Base-by-base conservation (phyloP, 2,329 filamentous ascomycete species). In the Seiridium cupressi region DNA sequence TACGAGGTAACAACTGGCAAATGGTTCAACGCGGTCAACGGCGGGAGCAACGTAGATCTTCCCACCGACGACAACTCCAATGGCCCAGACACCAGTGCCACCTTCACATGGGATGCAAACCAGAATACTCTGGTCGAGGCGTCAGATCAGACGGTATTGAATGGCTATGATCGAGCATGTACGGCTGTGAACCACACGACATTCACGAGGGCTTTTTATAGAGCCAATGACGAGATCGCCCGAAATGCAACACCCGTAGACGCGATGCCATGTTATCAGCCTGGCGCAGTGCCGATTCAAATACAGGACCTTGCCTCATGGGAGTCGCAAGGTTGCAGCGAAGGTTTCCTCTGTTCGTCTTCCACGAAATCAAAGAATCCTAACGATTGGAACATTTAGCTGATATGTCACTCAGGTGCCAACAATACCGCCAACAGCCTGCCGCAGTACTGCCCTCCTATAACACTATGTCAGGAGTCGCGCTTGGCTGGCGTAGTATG, bases 371-470 rank as follows among this genome's bases (percentile, higher is more conserved):
- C 18, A 26, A 26, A 26, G 18, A 26, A 26, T 26, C 18, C 18
- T 26, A 26, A 26, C 18, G 18, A 26, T 26, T 26, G 18, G 18
- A 26, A 26, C 18, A 26, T 26, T 26, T 32, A 3, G 8, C 1
- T 13, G 44, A 36, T 18, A 6, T 51, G n/a, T n/a, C 34, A 51
- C 34, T 4, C 42, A 79, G 77, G 77, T 61, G 61, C 66, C 40
- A 80, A 80, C 56, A 80, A 79, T 60, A 80, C 78, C 4, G 70
- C 77, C 47, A 80, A 80, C 61, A 80, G 78, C 1, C 66, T 80
- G 5, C 78, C 78, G 6, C 75, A 79, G 58, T 80, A 72, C 60
- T 80, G 78, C 48, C 76, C 77, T 7, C 76, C 78, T 7, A 58
- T 75, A 2, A 68, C 70, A 1, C 55, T 64, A 8, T 80, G 78